Conservation (phyloP, 139 green algal species). For the Tetraselmis striata region DNA sequence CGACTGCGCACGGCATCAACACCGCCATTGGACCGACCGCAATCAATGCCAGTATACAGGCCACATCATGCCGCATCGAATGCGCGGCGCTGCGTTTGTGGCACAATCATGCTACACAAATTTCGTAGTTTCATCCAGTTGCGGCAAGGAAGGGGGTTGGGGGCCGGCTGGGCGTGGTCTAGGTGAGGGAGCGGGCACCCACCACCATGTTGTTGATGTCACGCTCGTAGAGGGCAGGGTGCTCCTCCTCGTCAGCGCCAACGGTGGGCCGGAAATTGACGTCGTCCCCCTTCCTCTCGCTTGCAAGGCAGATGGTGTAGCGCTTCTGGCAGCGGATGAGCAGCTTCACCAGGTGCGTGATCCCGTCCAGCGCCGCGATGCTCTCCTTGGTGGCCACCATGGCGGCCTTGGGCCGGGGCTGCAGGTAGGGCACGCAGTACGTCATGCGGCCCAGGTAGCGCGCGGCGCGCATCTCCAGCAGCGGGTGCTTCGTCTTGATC, state of each 20-base stretch:
- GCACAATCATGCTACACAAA: no score
- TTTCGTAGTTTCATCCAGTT: no score
- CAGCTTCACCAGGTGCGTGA: slow-evolving; percentile 34
- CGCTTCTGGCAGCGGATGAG: not conserved
- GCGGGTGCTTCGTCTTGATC: slow-evolving; percentile 27
- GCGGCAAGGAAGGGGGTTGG: no score
- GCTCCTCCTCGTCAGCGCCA: slow-evolving; percentile 5
- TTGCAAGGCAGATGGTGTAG: not conserved
- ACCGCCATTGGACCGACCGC: no score
- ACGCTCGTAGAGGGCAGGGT: slow-evolving; percentile 34
- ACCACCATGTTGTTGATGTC: slow-evolving; percentile 40
- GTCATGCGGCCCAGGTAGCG: slow-evolving; percentile 45
- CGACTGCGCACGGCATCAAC: no score
- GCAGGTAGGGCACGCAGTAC: slow-evolving; percentile 35
- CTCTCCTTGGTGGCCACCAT: slow-evolving; percentile 43
- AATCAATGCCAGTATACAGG: no score
- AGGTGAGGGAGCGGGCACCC: no score
- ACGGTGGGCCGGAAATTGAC: not conserved
- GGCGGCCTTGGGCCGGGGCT: slow-evolving; percentile 17
- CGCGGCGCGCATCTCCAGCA: slow-evolving; percentile 61
- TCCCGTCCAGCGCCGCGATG: slow-evolving; percentile 40
- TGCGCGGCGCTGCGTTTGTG: no score
- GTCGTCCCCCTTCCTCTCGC: not conserved
- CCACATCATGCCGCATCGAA: no score
- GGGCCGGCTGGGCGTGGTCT: no score